These are phyloP conservation scores for Mucor piriformis DNA, from an alignment of 371 early-diverging fungal species.

Conservation along the genomic window DNA sequence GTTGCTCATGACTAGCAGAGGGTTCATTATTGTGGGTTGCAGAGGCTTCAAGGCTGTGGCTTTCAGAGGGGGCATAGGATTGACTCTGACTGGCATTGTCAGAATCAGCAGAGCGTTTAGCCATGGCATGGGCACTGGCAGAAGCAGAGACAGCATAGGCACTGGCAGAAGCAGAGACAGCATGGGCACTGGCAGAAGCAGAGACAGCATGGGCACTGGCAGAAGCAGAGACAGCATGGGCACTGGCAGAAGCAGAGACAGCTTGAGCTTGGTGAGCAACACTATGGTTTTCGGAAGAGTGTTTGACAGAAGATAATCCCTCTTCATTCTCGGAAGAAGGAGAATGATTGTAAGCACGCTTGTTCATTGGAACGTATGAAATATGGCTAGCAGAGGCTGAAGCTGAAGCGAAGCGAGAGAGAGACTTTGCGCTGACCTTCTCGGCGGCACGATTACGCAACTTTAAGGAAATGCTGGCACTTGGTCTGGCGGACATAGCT, in stretches of 20 bases:
- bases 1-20: no score
- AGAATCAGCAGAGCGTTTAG: no score
- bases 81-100: no score
- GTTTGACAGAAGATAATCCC: background rate
- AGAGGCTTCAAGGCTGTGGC: no score
- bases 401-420: conserved; percentile 2
- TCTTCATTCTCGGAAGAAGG: no score
- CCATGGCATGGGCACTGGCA: background rate
- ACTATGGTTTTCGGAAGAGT: background rate
- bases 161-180: background rate
- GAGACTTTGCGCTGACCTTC: background rate
- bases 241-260: background rate
- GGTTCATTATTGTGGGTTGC: no score
- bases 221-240: background rate
- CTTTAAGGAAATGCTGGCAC: background rate
- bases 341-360: no score
- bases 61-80: no score
- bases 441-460: background rate
- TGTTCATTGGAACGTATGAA: no score
- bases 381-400: background rate
- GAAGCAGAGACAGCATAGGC: conserved; percentile 1
- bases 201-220: background rate
- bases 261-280: background rate
- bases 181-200: background rate
- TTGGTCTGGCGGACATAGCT: background rate